phyloP scores from a whole-genome alignment of 306 rosid genomes.

The Gastrolobium bilobum region DNA sequence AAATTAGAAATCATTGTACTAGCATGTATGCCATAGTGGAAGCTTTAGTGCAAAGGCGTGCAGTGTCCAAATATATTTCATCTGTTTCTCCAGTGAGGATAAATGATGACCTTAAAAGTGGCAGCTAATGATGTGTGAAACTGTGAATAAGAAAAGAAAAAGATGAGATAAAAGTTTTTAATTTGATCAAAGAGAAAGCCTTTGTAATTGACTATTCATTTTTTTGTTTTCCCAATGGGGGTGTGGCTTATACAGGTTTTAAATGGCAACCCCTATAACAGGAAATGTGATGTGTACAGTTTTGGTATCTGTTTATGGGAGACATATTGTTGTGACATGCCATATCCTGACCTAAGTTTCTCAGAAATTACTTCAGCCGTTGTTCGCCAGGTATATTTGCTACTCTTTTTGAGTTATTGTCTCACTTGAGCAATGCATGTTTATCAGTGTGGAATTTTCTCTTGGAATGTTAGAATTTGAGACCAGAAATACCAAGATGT shows the following conservation, averaged over 20 bases:
- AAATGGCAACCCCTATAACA: constrained; percentile 95
- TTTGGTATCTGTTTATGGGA: constrained; percentile 98
- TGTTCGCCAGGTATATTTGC: constrained; percentile 83
- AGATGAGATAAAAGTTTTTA: background rate
- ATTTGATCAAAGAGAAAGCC: constrained; percentile 28
- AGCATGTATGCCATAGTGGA: background rate
- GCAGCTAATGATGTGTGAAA: constrained; percentile 2
- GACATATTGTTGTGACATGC: constrained; percentile 98
- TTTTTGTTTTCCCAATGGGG: constrained; percentile 44
- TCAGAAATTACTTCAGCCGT: constrained; percentile 97
- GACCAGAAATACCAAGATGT: constrained; percentile 98
- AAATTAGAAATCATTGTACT: constrained; percentile 23
- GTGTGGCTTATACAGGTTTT: constrained; percentile 72
- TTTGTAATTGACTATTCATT: constrained; percentile 40
- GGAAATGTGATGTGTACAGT: constrained; percentile 98
- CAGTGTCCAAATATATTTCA: constrained; percentile 31
- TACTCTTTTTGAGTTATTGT: constrained; percentile 10
- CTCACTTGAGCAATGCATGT: background rate
- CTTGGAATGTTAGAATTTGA: constrained; percentile 73
- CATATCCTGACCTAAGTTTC: constrained; percentile 97
- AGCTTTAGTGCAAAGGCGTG: constrained; percentile 9
- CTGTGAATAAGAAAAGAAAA: constrained; percentile 16
- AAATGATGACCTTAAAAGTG: constrained; percentile 25
- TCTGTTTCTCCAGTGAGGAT: constrained; percentile 12
- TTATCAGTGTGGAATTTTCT: constrained; percentile 28